Base-by-base conservation (phyloP, 805 yeast species). In the Nakazawaea molendinolei region DNA sequence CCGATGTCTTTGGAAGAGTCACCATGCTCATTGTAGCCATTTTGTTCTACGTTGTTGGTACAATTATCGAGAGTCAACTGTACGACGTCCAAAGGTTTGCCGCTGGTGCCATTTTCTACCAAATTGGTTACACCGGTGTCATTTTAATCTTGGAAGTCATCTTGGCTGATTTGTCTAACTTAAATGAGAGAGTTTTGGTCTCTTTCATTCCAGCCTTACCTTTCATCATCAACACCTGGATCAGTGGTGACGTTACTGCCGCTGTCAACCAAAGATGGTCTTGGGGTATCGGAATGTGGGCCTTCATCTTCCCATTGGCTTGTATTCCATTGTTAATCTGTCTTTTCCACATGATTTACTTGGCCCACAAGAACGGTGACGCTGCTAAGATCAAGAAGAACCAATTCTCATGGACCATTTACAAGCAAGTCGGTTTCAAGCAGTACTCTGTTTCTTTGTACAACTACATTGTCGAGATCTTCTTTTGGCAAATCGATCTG, bases 221-320 rank as follows among this genome's bases (percentile, higher is more conserved):
- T 2, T 79, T 70, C 48, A 73, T 83, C 48, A 76, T 84, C 56
- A 83, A 79, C 57, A 78, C 90, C 12, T 84, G 92, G 92, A 67
- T 81, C 39, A 58, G 78, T 20, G 90, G 86, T 50, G 62, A 76
- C 47, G 63, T 83, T 32, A 57, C 70, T 12, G 44, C 53, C 7
- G 56, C 56, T 23, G 58, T 58, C 23, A 58, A 58, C 9, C 56
- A 56, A 9, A 46, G 65, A 23, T 79, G 86, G 79, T 65, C 76
- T 9, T 82, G 89, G 89, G 80, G 79, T 49, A 74, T 80, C 46
- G 87, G 80, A 26, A 80, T 82, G 72, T 82, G 83, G 83, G 86
- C 87, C 2, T 76, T 79, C 47, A 79, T 82, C 44, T 72, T 76
- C 66, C 89, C 89, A 23, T 59, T 79, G 25, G 51, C 76, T 5